Percentiles rank a stretch among this genome's conserved stretches.
These are phyloP conservation scores for Yamadazyma mexicana DNA, from an alignment of 1,139 yeast species.

Conservation along the genomic window DNA sequence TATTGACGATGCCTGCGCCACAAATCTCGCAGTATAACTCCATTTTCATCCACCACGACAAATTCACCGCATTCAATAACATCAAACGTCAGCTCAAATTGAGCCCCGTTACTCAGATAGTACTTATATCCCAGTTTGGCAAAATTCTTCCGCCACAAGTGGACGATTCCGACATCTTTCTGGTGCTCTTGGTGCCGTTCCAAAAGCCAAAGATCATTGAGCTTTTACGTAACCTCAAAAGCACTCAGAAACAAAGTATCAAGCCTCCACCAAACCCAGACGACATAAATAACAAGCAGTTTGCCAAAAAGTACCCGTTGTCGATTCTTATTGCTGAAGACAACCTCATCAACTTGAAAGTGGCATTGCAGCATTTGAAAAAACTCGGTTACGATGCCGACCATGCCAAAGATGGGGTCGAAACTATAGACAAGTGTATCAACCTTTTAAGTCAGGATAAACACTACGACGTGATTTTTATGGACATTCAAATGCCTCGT, in stretches of 20 bases:
- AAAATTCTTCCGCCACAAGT: constrained; percentile 25
- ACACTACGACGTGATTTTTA: constrained; percentile 49
- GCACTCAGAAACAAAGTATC: constrained; percentile 14
- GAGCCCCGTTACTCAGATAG: constrained; percentile 9
- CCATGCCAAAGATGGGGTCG: constrained; percentile 57
- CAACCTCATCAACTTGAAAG: constrained; percentile 49
- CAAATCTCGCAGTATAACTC: not conserved
- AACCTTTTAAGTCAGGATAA: constrained; percentile 25
- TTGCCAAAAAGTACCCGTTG: constrained; percentile 39
- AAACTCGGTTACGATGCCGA: constrained; percentile 55
- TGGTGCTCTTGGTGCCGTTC: constrained; percentile 40
- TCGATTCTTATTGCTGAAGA: constrained; percentile 54
- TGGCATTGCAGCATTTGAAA: constrained; percentile 51
- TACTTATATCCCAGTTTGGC: constrained; percentile 32
- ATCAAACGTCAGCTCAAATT: not conserved
- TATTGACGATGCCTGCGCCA: not conserved
- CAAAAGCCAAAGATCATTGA: constrained; percentile 39
- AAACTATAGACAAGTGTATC: constrained; percentile 43
- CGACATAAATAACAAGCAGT: constrained; percentile 1
- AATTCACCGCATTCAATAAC: constrained; percentile 2
- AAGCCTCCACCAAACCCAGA: constrained; percentile 12
- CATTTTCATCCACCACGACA: not conserved
- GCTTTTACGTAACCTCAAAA: constrained; percentile 36
- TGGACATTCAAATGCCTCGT: constrained; percentile 60
- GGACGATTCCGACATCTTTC: constrained; percentile 20